Evolutionary conservation across 2,329 filamentous ascomycete species (phyloP).

Genomic region (Colletotrichum eleusines): DNA sequence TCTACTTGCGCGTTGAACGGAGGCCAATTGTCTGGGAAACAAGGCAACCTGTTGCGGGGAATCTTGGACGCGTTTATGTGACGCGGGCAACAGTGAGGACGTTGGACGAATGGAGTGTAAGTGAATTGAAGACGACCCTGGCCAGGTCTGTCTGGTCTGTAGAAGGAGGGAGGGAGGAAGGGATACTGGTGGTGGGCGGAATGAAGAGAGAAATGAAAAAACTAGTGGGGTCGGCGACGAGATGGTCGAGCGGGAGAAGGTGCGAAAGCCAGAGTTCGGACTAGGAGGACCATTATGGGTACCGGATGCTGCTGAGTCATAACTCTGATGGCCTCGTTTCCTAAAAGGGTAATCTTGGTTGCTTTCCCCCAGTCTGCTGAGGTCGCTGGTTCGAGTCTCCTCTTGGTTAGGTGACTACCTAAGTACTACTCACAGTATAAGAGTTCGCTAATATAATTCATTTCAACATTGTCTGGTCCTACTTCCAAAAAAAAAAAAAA

Average conservation of each 20-base stretch:
- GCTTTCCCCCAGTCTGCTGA: background rate
- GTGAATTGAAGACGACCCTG: slow-evolving; percentile 16
- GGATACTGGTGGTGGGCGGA: slow-evolving; percentile 42
- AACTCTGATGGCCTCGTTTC: background rate
- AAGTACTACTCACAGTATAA: background rate
- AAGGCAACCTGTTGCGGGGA: background rate
- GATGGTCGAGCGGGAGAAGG: slow-evolving; percentile 51
- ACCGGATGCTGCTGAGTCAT: slow-evolving; percentile 21
- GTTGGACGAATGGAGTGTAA: slow-evolving; percentile 32
- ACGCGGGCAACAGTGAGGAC: slow-evolving; percentile 9
- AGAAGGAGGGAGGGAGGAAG: background rate
- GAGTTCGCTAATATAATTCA: too few relatives aligned
- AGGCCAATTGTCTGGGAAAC: background rate
- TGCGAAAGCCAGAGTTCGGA: background rate
- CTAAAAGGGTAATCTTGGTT: slow-evolving; percentile 15
- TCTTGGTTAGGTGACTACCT: too few relatives aligned
- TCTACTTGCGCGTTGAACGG: slow-evolving; percentile 4
- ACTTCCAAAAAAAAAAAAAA: too few relatives aligned
- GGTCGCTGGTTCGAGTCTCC: slow-evolving; percentile 28
- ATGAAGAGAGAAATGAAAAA: slow-evolving; percentile 42
- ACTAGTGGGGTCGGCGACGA: slow-evolving; percentile 45
- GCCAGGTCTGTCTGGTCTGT: slow-evolving; percentile 3
- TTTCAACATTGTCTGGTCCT: too few relatives aligned
- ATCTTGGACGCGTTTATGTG: background rate
- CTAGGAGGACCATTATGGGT: background rate